phyloP scores from a whole-genome alignment of 2,329 filamentous ascomycete genomes.

The Beauveria sp. region DNA sequence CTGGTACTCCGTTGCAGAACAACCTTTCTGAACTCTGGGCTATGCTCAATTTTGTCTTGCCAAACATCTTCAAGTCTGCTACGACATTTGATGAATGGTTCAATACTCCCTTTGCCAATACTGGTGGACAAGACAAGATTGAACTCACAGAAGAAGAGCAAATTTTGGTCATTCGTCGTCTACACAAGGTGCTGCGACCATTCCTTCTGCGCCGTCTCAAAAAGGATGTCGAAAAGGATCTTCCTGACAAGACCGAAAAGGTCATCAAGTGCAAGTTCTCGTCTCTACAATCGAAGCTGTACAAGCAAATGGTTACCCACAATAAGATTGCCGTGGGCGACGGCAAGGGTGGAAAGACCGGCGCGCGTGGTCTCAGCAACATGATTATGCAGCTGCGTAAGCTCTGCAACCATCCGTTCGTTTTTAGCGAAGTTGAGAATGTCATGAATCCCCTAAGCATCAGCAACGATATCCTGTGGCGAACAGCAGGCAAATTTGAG shows the following conservation, averaged over 20 bases:
- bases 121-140: constrained; percentile 96
- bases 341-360: constrained; percentile 89
- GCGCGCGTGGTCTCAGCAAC: constrained; percentile 90
- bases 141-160: constrained; percentile 99
- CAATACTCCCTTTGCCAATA: constrained; percentile 98
- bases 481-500: constrained; percentile 95
- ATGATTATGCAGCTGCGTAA: constrained; percentile 99
- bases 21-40: constrained; percentile 95
- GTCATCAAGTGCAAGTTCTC: constrained; percentile 99
- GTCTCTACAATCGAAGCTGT: constrained; percentile 82
- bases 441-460: constrained; percentile 87
- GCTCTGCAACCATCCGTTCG: constrained; percentile 97
- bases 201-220: constrained; percentile 98
- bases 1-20: constrained; percentile 94
- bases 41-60: constrained; percentile 94
- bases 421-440: constrained; percentile 96
- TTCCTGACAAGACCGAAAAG: constrained; percentile 97
- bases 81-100: constrained; percentile 99
- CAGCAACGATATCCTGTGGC: constrained; percentile 91
- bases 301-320: constrained; percentile 95
- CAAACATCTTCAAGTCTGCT: constrained; percentile 98
- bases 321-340: constrained; percentile 93
- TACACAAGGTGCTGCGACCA: constrained; percentile 94
- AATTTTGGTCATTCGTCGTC: constrained; percentile 91
- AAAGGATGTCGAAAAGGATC: constrained; percentile 98